These are phyloP conservation scores for Verticillium nonalfalfae DNA, from an alignment of 2,329 filamentous ascomycete species.

Conservation along the genomic window DNA sequence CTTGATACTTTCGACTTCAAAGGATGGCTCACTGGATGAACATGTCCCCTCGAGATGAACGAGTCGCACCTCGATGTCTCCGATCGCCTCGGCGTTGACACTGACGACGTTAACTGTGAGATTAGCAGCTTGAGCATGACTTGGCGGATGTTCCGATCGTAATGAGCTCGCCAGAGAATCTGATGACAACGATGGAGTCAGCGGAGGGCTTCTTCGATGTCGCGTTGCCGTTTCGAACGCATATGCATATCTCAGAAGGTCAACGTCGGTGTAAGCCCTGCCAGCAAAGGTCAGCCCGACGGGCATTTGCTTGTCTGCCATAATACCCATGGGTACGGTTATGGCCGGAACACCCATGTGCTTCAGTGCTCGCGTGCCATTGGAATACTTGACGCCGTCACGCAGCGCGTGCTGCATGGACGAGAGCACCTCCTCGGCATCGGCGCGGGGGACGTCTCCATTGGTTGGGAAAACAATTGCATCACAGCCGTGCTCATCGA, in stretches of 20 bases:
- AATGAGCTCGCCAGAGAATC: not conserved
- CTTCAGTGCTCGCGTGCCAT: slow-evolving; percentile 45
- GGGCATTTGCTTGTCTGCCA: slow-evolving; percentile 40
- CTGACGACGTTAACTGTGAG: not conserved
- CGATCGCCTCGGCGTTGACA: not conserved
- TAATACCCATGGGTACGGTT: slow-evolving; percentile 44
- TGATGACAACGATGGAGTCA: not conserved
- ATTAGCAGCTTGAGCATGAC: not conserved
- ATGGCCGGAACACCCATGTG: slow-evolving; percentile 50
- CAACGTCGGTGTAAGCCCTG: slow-evolving; percentile 36
- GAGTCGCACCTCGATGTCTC: not conserved
- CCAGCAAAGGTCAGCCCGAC: slow-evolving; percentile 46
- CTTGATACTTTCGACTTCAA: not conserved
- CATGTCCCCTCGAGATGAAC: not conserved
- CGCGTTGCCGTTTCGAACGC: slow-evolving; percentile 2
- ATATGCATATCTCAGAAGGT: slow-evolving; percentile 16
- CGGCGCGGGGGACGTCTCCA: slow-evolving; percentile 5
- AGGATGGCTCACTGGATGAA: not conserved
- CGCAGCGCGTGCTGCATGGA: slow-evolving; percentile 12
- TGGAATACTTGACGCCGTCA: slow-evolving; percentile 47
- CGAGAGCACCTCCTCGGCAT: slow-evolving; percentile 1
- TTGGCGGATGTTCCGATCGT: not conserved
- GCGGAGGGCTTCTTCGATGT: not conserved
- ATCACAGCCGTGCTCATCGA: slow-evolving; percentile 6
- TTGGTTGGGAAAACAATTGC: slow-evolving; percentile 4